phyloP scores from a whole-genome alignment of 768 basidiomycete genomes.

The Lentinula raphanica region DNA sequence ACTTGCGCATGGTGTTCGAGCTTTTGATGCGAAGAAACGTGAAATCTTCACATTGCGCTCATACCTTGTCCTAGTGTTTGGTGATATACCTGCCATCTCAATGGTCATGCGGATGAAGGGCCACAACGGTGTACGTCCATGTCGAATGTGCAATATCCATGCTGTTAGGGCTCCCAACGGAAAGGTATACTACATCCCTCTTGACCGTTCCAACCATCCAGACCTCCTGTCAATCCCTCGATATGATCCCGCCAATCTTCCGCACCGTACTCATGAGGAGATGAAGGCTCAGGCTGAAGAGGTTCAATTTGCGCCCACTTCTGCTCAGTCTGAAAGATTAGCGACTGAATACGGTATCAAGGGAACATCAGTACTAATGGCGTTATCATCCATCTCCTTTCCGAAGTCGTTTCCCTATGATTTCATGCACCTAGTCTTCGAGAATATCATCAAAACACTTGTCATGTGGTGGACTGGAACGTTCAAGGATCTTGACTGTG shows the following conservation, averaged over 20 bases:
- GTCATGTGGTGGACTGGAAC: conserved; percentile 28
- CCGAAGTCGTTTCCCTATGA: conserved; percentile 30
- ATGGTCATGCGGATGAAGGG: conserved; percentile 23
- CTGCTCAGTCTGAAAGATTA: neutral
- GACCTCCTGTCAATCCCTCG: neutral
- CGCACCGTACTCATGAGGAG: conserved; percentile 15
- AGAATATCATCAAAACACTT: conserved; percentile 20
- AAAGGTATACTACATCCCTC: conserved; percentile 16
- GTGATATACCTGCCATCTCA: conserved; percentile 25
- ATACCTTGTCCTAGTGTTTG: conserved; percentile 21
- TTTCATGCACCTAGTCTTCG: conserved; percentile 34
- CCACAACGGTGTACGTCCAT: conserved; percentile 23
- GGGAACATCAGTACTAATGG: conserved; percentile 16
- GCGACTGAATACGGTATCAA: conserved; percentile 17
- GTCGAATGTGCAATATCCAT: conserved; percentile 22
- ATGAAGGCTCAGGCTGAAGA: conserved; percentile 6
- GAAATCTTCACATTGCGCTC: conserved; percentile 20
- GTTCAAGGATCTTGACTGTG: conserved; percentile 34
- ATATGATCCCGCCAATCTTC: too few relatives aligned
- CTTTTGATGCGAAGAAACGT: conserved; percentile 16
- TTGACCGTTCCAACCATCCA: conserved; percentile 12
- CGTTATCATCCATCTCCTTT: conserved; percentile 20
- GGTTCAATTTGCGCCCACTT: conserved; percentile 9
- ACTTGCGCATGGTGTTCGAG: conserved; percentile 22
- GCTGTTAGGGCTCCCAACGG: conserved; percentile 12